Conservation (phyloP, 2,329 filamentous ascomycete genomes). For the Colletotrichum agaves region DNA sequence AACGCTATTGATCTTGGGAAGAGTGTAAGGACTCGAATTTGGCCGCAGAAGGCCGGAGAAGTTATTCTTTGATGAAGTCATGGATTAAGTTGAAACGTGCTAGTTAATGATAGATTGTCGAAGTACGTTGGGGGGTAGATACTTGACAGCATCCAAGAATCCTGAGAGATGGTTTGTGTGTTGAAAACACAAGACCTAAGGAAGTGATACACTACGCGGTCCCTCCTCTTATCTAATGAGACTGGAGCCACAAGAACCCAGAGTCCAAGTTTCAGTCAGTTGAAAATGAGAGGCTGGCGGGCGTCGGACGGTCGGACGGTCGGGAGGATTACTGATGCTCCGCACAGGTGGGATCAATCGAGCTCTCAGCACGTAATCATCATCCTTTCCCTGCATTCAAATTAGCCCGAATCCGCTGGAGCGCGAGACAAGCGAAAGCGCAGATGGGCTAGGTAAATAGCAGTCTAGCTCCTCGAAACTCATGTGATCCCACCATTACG, state of each 20-base stretch:
- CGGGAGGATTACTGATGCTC: neutral
- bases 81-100: neutral
- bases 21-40: neutral
- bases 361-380: neutral
- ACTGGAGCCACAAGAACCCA: neutral
- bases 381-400: neutral
- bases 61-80: neutral
- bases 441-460: neutral
- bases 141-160: too few relatives aligned
- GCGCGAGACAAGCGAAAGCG: conserved; percentile 1
- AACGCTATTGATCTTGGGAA: neutral
- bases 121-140: too few relatives aligned
- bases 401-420: neutral
- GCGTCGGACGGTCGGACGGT: conserved; percentile 11
- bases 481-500: neutral
- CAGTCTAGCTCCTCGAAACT: neutral
- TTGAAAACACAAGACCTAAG: too few relatives aligned
- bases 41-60: conserved; percentile 20
- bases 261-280: neutral
- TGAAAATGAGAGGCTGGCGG: neutral
- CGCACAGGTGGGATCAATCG: neutral
- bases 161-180: too few relatives aligned
- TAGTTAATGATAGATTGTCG: neutral
- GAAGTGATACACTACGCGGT: neutral
- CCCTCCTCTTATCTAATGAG: neutral